Evolutionary conservation across 2,329 filamentous ascomycete genomes (phyloP), one percentile per base, ranked within the genome.

Genomic region (Arachnopeziza araneosa): DNA sequence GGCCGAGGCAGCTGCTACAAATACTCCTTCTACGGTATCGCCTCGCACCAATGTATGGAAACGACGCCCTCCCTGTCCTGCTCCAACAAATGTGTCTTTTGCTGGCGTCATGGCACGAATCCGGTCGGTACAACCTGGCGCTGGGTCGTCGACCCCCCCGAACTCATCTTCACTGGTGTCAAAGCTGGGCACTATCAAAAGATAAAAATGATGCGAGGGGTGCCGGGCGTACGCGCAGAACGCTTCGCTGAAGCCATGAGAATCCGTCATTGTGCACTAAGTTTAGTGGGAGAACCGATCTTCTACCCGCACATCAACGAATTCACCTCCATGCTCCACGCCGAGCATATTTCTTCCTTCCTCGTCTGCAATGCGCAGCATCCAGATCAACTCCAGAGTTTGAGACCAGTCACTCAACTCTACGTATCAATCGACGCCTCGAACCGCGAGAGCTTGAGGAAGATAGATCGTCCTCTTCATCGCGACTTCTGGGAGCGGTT

Each of bases 251-350:
- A 98, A 77, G 93, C 93, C 0, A 91, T 97, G 88, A 83, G 86
- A 50, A 96, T 99, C 68, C 84, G 91, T 0, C 93, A 99, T 75
- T 99, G 93, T 73, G 95, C 95, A 0, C 79, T 99, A 52, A 91
- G 87, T 66, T 81, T 99, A 10, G 95, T 99, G 23, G 93, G 95
- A 67, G 93, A 99, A 75, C 93, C 93, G n/a, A 97, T 97, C 68
- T 98, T 98, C 78, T 98, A 98, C 74, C 95, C 95, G 10, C 87
- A 96, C 71, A 98, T 98, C 80, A 97, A 99, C 75, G 89, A 93
- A 71, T 93, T 98, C 70, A 79, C 96, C 0, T 82, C 78, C 12
- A 84, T 98, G 80, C 81, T 99, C 65, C 93, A 98, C 76, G 78
- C 75, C 14, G 90, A 96, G 73, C 88, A 86, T 67, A 97, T 98